Evolutionary conservation across 169 alveolate genomes (phyloP).

Genomic region (Eimeria sp.): DNA sequence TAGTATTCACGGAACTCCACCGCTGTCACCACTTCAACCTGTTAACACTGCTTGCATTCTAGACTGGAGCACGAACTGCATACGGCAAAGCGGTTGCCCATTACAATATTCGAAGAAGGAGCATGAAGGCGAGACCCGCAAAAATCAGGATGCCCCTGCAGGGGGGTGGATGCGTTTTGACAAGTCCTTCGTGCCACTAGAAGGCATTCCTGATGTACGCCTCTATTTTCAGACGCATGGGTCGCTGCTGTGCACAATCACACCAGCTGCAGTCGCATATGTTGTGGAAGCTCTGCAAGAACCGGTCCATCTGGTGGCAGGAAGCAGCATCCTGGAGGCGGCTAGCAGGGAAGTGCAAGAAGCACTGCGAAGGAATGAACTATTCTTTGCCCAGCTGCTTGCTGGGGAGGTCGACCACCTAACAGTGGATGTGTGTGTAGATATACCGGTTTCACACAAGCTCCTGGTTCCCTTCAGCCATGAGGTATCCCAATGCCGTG

Average conservation of each 20-base stretch:
- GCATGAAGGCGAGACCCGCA: background rate
- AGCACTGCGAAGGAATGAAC: slow-evolving; percentile 29
- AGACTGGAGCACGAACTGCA: slow-evolving; percentile 52
- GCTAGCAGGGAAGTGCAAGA: slow-evolving; percentile 64
- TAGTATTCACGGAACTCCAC: slow-evolving; percentile 28
- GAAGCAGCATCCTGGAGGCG: slow-evolving; percentile 62
- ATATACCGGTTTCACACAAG: slow-evolving; percentile 29
- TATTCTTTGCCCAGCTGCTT: slow-evolving; percentile 49
- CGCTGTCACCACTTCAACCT: slow-evolving; percentile 36
- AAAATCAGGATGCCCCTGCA: slow-evolving; percentile 8
- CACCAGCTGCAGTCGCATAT: slow-evolving; percentile 49
- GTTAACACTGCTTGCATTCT: slow-evolving; percentile 15
- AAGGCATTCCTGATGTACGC: slow-evolving; percentile 53
- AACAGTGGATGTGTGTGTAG: slow-evolving; percentile 49
- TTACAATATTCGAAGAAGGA: background rate
- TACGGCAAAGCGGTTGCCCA: slow-evolving; percentile 42
- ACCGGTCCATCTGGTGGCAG: slow-evolving; percentile 45
- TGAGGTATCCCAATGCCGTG: slow-evolving; percentile 21
- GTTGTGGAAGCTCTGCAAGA: slow-evolving; percentile 11
- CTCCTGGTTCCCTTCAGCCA: slow-evolving; percentile 62
- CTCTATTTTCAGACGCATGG: slow-evolving; percentile 56
- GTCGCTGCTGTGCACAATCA: slow-evolving; percentile 40
- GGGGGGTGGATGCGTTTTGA: slow-evolving; percentile 71
- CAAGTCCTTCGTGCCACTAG: slow-evolving; percentile 55
- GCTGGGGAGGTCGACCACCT: slow-evolving; percentile 53